Percentiles rank a stretch among this genome's conserved stretches.
Evolutionary conservation across 169 alveolate genomes (phyloP).

Genomic region (Plasmodium malariae): DNA sequence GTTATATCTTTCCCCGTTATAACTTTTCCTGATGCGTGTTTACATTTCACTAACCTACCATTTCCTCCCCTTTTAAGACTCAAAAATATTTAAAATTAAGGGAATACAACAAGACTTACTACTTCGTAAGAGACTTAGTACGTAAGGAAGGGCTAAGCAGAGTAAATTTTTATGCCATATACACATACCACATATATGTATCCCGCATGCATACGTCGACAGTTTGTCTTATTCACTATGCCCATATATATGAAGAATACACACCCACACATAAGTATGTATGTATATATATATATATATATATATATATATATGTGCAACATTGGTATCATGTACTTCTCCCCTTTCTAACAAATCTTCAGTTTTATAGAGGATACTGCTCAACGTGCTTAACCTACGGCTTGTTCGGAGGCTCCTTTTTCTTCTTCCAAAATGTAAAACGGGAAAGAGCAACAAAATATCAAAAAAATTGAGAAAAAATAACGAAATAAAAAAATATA

Average conservation of each 20-base stretch:
- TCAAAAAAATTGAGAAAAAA: background rate
- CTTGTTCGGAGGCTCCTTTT: conserved; percentile 50
- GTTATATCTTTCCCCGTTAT: too few species aligned
- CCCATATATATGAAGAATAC: too few species aligned
- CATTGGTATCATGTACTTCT: too few species aligned
- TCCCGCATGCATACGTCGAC: background rate
- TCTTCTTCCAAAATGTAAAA: conserved; percentile 65
- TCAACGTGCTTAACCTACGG: conserved; percentile 74
- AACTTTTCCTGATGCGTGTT: too few species aligned
- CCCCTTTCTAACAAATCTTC: background rate
- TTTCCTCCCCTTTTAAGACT: conserved; percentile 31
- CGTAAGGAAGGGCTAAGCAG: conserved; percentile 39
- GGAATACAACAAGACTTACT: conserved; percentile 31
- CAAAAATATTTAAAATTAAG: conserved; percentile 43
- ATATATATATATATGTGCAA: too few species aligned
- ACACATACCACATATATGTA: background rate
- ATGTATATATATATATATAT: too few species aligned
- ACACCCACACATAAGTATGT: too few species aligned
- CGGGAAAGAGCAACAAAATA: background rate
- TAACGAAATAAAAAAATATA: background rate
- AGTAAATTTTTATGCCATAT: conserved; percentile 1
- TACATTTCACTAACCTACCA: background rate
- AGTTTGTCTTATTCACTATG: too few species aligned
- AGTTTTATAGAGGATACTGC: conserved; percentile 67
- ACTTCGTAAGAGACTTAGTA: conserved; percentile 27